Evolutionary conservation across 805 yeast genomes (phyloP).

Genomic region (Kuraishia hungarica): DNA sequence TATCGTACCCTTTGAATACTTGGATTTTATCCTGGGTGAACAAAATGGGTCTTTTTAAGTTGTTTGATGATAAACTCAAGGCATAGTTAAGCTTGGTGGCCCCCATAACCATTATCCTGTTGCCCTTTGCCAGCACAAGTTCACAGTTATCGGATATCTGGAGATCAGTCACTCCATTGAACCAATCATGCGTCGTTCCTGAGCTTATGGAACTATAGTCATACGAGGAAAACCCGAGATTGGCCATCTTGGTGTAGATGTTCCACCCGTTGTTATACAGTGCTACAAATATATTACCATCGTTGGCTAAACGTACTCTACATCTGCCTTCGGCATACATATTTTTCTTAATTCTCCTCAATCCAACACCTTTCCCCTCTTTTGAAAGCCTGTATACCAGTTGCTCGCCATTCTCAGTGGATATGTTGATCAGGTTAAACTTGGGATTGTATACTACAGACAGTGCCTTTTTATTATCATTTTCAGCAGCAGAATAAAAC

Average conservation of each 20-base stretch:
- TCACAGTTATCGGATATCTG: slow-evolving; percentile 20
- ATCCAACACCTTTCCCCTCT: slow-evolving; percentile 17
- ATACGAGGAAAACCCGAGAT: slow-evolving; percentile 31
- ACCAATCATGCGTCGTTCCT: slow-evolving; percentile 10
- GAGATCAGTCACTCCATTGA: slow-evolving; percentile 4
- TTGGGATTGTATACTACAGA: slow-evolving; percentile 29
- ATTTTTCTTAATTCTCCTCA: slow-evolving; percentile 26
- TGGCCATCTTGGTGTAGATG: slow-evolving; percentile 37
- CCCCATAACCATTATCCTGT: slow-evolving; percentile 20
- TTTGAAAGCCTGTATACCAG: slow-evolving; percentile 28
- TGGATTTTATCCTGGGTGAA: slow-evolving; percentile 28
- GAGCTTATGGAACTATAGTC: slow-evolving; percentile 20
- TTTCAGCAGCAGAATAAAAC: slow-evolving; percentile 11
- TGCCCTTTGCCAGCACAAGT: slow-evolving; percentile 20
- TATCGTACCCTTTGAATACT: slow-evolving; percentile 39
- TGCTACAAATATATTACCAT: slow-evolving; percentile 18
- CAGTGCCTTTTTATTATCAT: slow-evolving; percentile 7
- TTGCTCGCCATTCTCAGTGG: slow-evolving; percentile 24
- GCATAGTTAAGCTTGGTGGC: slow-evolving; percentile 17
- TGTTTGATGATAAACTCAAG: slow-evolving; percentile 12
- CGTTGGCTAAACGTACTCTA: slow-evolving; percentile 18
- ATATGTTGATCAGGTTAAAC: slow-evolving; percentile 31
- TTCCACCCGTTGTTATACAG: slow-evolving; percentile 35
- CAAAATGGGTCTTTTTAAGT: slow-evolving; percentile 31
- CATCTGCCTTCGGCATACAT: slow-evolving; percentile 22